phyloP scores from a whole-genome alignment of 257 asterid species.

The Linderniella brevidens region DNA sequence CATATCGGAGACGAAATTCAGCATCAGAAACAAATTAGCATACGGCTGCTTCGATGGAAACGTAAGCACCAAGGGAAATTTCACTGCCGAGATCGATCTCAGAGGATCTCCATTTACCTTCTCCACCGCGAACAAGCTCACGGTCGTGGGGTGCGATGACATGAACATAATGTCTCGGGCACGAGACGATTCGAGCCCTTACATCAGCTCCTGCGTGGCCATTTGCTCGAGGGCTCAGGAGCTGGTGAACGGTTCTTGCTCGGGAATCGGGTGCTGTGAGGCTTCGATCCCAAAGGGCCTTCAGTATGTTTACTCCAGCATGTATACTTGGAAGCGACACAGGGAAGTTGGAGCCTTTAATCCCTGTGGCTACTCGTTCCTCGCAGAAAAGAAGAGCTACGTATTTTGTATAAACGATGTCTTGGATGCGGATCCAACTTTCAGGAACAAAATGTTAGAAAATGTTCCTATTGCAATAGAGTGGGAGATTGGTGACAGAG shows the following conservation, averaged over 20 bases:
- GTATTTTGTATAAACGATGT: conserved; percentile 13
- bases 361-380: conserved; percentile 21
- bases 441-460: neutral
- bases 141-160: conserved; percentile 20
- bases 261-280: conserved; percentile 31
- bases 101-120: conserved; percentile 13
- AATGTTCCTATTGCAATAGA: conserved; percentile 15
- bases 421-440: conserved; percentile 6
- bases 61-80: neutral
- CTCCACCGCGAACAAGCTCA: conserved; percentile 15
- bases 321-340: neutral
- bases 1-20: conserved; percentile 9
- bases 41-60: neutral
- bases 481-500: conserved; percentile 15
- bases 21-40: conserved; percentile 11
- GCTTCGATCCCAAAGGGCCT: conserved; percentile 23
- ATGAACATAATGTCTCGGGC: neutral
- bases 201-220: conserved; percentile 17
- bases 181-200: neutral
- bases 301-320: neutral
- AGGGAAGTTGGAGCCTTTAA: conserved; percentile 6
- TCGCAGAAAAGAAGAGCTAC: conserved; percentile 14
- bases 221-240: conserved; percentile 17
- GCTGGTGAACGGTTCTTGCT: conserved; percentile 15
- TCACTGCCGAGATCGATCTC: neutral